Evolutionary conservation across 768 basidiomycete genomes (phyloP), one percentile per base, ranked within the genome.

Genomic region (Agaricus bisporus): DNA sequence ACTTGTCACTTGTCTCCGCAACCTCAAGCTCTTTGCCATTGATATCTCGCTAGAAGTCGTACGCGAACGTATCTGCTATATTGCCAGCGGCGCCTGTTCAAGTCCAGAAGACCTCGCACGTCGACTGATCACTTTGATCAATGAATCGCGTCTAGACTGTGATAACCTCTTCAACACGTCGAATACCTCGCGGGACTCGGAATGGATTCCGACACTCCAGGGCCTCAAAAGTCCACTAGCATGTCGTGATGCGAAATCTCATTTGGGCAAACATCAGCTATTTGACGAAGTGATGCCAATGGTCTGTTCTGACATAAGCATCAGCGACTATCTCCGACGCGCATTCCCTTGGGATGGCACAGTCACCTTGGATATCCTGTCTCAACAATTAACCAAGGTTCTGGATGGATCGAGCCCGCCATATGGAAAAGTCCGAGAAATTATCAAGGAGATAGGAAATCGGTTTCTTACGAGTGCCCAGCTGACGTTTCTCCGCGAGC

Each of bases 271-370:
- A 10, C 51, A 36, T 26, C 51, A 60, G 38, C 64, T 79, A 2
- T 77, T 74, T 51, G 73, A 78, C 50, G 57, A 65, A 32, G 73
- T 78, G 2, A 58, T 78, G 29, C 57, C 65, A 1, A 58, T 68
- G 1, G 60, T 77, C 42, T 65, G 68, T 25, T 32, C 56, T 6
- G 20, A 41, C 15, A 49, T 68, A 11, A 53, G 42, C 6, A 49
- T 72, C 14, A 64, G 69, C 1, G 39, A 59, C 5, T 63, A 68
- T 0, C 56, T 78, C 25, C 66, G 60, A 9, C 48, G 45, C 1
- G 62, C 63, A 2, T 62, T 79, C 28, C 66, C 68, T 1, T 80
- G 79, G 78, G 63, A 73, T 51, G 48, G 67, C 28, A 67, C 67
- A 0, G 45, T 78, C 29, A 42, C 68, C 0, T 53, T 68, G 14